These are phyloP conservation scores for Talaromyces stipitatus DNA, from an alignment of 495 filamentous ascomycete genomes.

Conservation along the genomic window DNA sequence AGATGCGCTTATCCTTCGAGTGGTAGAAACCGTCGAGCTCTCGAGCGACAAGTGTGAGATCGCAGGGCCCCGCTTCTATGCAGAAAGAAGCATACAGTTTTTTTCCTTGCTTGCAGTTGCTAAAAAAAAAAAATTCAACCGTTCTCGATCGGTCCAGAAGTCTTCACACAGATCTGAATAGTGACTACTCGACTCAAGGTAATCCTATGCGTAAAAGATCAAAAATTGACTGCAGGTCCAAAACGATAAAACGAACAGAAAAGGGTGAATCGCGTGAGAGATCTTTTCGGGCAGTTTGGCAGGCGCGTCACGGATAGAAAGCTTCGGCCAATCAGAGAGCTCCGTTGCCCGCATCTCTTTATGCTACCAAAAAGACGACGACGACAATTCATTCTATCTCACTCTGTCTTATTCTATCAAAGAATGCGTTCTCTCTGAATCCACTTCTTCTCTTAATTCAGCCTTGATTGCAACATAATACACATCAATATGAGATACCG, in stretches of 20 bases:
- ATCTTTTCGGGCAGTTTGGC: neutral
- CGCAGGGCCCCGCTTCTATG: neutral
- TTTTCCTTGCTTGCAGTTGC: neutral
- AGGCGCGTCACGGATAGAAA: constrained; percentile 3
- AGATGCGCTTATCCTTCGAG: neutral
- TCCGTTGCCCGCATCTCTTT: neutral
- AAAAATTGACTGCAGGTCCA: neutral
- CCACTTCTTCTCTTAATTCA: neutral
- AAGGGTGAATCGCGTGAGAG: neutral
- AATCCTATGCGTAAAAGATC: too few species aligned
- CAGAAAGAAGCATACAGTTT: neutral
- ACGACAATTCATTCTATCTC: too few species aligned
- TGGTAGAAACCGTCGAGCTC: neutral
- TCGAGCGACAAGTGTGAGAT: neutral
- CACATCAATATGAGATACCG: constrained; percentile 23
- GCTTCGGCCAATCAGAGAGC: constrained; percentile 13
- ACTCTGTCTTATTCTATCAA: too few species aligned
- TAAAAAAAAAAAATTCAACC: neutral
- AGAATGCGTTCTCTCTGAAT: neutral
- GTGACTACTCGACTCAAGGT: too few species aligned
- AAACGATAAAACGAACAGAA: neutral
- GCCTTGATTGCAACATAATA: neutral
- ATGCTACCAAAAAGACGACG: neutral
- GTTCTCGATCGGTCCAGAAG: neutral
- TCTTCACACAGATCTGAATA: too few species aligned